These are phyloP conservation scores for Suhomyces prunicola DNA, from an alignment of 805 yeast species.

Conservation along the genomic window DNA sequence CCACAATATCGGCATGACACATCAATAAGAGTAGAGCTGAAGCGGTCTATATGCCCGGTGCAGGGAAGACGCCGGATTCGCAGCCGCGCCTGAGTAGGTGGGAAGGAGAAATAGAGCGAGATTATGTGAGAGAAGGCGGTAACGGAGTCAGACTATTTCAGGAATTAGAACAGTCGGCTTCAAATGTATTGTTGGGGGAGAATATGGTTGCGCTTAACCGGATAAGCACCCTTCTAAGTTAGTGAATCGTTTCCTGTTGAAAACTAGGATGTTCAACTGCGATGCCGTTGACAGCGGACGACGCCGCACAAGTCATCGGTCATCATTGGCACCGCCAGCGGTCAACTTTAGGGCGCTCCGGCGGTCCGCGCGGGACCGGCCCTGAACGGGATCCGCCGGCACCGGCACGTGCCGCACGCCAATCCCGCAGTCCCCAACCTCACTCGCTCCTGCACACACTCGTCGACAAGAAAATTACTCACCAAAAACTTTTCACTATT, in stretches of 20 bases:
- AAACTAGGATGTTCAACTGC: background rate
- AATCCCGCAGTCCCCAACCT: background rate
- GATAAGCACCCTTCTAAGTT: background rate
- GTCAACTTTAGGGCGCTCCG: background rate
- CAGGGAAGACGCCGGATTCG: background rate
- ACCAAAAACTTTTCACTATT: conserved; percentile 4
- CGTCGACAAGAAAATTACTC: conserved; percentile 4
- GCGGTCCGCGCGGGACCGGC: conserved; percentile 4
- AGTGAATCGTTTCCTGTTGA: background rate
- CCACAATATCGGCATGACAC: background rate
- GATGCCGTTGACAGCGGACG: background rate
- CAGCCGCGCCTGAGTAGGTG: background rate
- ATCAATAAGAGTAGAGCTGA: background rate
- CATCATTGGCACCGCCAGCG: background rate
- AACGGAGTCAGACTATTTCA: background rate
- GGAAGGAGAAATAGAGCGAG: background rate
- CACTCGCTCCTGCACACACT: conserved; percentile 1
- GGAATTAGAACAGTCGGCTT: background rate
- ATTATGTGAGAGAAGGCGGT: background rate
- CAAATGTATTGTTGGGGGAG: too few species aligned
- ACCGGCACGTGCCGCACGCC: conserved; percentile 3
- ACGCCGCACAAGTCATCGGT: background rate
- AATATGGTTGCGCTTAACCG: too few species aligned
- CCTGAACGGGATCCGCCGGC: conserved; percentile 1
- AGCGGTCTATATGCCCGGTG: background rate